Percentiles rank a stretch among this genome's conserved stretches.
Conservation (phyloP, 306 rosid species). For the Styphnolobium japonicum region DNA sequence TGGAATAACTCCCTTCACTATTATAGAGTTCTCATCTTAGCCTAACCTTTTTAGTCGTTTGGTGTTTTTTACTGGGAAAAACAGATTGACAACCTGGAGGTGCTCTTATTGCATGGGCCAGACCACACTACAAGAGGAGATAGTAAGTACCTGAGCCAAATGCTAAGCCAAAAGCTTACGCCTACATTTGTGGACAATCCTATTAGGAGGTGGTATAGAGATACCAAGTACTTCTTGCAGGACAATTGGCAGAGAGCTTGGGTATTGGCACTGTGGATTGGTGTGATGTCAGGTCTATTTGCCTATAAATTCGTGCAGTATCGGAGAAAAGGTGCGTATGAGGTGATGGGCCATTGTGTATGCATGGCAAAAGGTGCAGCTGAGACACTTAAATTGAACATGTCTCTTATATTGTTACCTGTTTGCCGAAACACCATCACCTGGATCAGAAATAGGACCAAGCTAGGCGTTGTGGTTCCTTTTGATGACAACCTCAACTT, state of each 20-base stretch:
- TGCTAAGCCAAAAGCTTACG: constrained; percentile 49
- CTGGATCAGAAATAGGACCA: constrained; percentile 55
- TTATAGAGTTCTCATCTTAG: constrained; percentile 1
- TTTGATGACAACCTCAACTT: constrained; percentile 57
- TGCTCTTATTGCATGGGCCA: constrained; percentile 51
- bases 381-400: constrained; percentile 63
- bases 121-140: constrained; percentile 39
- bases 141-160: constrained; percentile 39
- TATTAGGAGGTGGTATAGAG: constrained; percentile 33
- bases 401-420: constrained; percentile 62
- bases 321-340: constrained; percentile 39
- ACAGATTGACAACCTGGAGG: constrained; percentile 61
- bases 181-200: constrained; percentile 31
- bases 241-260: constrained; percentile 60
- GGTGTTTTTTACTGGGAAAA: constrained; percentile 11
- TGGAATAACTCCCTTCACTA: background rate
- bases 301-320: constrained; percentile 49
- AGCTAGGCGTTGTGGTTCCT: constrained; percentile 46
- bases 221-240: constrained; percentile 45
- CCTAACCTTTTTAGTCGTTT: background rate
- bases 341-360: constrained; percentile 64
- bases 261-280: constrained; percentile 52
- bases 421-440: constrained; percentile 65
- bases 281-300: constrained; percentile 50
- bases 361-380: constrained; percentile 79